A percentile compares a stretch with the other conserved stretches of the same genome.
Conservation (phyloP, 805 yeast species). For the Candida namnaoensis region DNA sequence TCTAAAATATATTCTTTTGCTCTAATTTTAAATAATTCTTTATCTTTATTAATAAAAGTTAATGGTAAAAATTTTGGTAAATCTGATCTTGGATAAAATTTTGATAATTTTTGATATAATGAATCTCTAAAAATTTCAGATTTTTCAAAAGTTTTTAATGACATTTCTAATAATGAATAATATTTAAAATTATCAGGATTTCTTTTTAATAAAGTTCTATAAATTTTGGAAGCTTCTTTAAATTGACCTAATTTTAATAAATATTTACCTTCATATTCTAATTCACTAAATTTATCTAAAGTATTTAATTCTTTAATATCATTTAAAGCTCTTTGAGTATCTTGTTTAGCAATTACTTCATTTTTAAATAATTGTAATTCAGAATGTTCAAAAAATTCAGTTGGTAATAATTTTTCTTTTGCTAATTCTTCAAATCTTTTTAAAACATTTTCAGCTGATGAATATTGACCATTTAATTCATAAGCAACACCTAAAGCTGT, state of each 20-base stretch:
- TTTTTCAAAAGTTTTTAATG: slow-evolving; percentile 42
- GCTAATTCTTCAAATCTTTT: slow-evolving; percentile 69
- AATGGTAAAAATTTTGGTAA: slow-evolving; percentile 75
- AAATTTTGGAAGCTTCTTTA: slow-evolving; percentile 60
- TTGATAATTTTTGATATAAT: slow-evolving; percentile 56
- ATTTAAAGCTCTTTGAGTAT: slow-evolving; percentile 29
- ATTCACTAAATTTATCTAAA: slow-evolving; percentile 48
- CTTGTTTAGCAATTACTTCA: slow-evolving; percentile 52
- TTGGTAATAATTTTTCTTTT: slow-evolving; percentile 55
- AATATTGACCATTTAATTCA: slow-evolving; percentile 60
- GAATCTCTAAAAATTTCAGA: slow-evolving; percentile 42
- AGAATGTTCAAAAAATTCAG: slow-evolving; percentile 69
- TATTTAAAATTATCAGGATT: slow-evolving; percentile 75
- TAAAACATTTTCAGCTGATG: slow-evolving; percentile 64
- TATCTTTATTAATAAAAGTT: slow-evolving; percentile 54
- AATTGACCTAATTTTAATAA: slow-evolving; percentile 45
- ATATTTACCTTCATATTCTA: slow-evolving; percentile 62
- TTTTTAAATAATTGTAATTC: slow-evolving; percentile 75
- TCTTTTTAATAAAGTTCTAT: slow-evolving; percentile 65
- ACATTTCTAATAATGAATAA: slow-evolving; percentile 56
- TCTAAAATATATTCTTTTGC: slow-evolving; percentile 45
- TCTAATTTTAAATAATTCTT: slow-evolving; percentile 38
- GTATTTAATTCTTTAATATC: slow-evolving; percentile 53
- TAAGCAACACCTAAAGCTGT: slow-evolving; percentile 82
- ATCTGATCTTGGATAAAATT: slow-evolving; percentile 77